A percentile compares a stretch with the other conserved stretches of the same genome.
phyloP scores from a whole-genome alignment of 129 eudicot species.

The Lactuca sativa region DNA sequence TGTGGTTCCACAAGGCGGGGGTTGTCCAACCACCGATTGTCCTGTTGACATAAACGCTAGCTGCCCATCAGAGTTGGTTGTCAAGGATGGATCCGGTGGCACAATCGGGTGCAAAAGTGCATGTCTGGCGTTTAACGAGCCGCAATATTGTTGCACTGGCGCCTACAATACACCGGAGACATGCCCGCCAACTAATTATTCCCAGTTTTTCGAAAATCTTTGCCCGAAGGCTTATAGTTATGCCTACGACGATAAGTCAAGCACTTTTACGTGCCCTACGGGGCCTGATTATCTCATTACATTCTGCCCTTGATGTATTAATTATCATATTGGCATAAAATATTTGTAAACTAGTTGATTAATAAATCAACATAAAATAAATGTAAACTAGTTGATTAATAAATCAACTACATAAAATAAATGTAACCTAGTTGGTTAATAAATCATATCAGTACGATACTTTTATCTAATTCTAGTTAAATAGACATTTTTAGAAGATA shows the following conservation, averaged over 20 bases:
- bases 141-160: slow-evolving; percentile 59
- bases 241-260: slow-evolving; percentile 51
- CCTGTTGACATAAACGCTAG: slow-evolving; percentile 39
- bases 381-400: no score
- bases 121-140: slow-evolving; percentile 40
- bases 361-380: no score
- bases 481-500: no score
- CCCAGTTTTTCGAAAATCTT: slow-evolving; percentile 37
- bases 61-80: slow-evolving; percentile 42
- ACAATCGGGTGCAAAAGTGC: slow-evolving; percentile 62
- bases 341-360: no score
- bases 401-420: no score
- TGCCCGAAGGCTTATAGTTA: slow-evolving; percentile 67
- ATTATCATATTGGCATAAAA: background rate
- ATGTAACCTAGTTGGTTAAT: no score
- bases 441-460: no score
- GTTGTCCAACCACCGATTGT: slow-evolving; percentile 34
- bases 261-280: slow-evolving; percentile 40
- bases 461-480: no score
- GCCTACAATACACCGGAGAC: slow-evolving; percentile 26
- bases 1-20: slow-evolving; percentile 28
- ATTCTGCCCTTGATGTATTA: slow-evolving; percentile 39
- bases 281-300: slow-evolving; percentile 45
- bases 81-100: slow-evolving; percentile 29
- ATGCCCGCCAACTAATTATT: slow-evolving; percentile 48